Percentiles rank a stretch among this genome's conserved stretches.
These are phyloP conservation scores for Leptographium procerum DNA, from an alignment of 2,329 filamentous ascomycete species.

Conservation along the genomic window DNA sequence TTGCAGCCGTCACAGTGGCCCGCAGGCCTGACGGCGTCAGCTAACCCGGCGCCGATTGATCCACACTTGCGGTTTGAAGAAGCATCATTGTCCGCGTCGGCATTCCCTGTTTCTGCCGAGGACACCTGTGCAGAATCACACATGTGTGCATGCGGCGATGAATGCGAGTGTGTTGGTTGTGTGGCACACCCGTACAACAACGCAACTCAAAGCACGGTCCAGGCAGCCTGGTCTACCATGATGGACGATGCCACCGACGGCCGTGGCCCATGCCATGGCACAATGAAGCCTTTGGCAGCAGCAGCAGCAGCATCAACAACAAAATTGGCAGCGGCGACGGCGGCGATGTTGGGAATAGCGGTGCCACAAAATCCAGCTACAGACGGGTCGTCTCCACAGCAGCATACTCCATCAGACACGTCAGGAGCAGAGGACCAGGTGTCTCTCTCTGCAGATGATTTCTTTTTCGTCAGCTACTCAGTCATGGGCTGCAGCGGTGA, in stretches of 20 bases:
- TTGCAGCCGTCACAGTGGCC: constrained; percentile 14
- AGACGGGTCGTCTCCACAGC: constrained; percentile 21
- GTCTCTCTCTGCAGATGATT: constrained; percentile 37
- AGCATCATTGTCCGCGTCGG: neutral
- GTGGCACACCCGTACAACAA: constrained; percentile 15
- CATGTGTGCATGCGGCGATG: constrained; percentile 15
- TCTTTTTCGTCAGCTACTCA: constrained; percentile 40
- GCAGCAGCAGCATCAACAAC: neutral
- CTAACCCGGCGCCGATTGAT: neutral
- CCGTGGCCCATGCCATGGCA: neutral
- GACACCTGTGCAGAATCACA: constrained; percentile 5
- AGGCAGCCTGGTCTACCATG: constrained; percentile 11
- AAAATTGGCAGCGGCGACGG: neutral
- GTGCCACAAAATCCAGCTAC: neutral
- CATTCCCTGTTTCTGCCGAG: neutral
- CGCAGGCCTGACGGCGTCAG: constrained; percentile 5
- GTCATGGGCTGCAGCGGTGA: constrained; percentile 14
- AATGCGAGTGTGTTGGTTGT: constrained; percentile 15
- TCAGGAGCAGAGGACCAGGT: constrained; percentile 38
- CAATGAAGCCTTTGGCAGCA: neutral
- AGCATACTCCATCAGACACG: constrained; percentile 35
- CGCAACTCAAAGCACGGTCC: constrained; percentile 12
- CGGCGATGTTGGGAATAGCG: neutral
- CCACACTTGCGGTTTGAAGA: neutral
- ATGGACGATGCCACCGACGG: constrained; percentile 8